Evolutionary conservation across 805 yeast species (phyloP), one percentile per base, ranked within the genome.

Genomic region (Cyberlindnera mississippiensis): DNA sequence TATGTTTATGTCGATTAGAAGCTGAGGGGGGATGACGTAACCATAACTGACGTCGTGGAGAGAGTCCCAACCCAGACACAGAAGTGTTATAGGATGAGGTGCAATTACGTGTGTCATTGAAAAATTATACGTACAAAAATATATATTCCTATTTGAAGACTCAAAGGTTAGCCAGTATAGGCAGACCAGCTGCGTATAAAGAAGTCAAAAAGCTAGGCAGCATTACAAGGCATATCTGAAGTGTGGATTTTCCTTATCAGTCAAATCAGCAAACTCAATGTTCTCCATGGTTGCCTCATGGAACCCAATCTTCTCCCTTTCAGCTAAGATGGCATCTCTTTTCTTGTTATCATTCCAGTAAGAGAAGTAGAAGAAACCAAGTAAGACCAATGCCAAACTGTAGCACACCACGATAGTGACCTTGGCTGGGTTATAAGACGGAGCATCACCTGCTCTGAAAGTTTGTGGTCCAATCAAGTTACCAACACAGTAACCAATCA

Each of bases 401-500:
- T 41, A 13, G 29, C 39, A 36, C 11, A 19, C 28, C 8, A 29
- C 39, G 18, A 36, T 18, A 22, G 32, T 36, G 18, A 70, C 63
- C 45, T 76, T 76, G 4, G 80, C 83, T 18, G 75, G 72, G 7
- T 59, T 60, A 51, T 82, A 84, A 28, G 60, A 55, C 3, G 88
- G 88, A 16, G 78, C 79, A 44, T 81, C 75, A 10, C 59, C 49
- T 1, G 72, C 62, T 44, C 67, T 69, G 63, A 84, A 85, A 15
- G 83, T 69, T 59, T 82, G 87, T 6, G 91, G 88, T 1, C 89
- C 90, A 41, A 80, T 72, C 27, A 82, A 64, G 57, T 81, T 78
- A 10, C 86, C 85, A 33, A 76, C 73, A 28, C 85, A 76, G 56
- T 80, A 84, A 8, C 78, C 82, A 44, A 82, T 69, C 59, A 83